Conservation (phyloP, 2,329 filamentous ascomycete genomes). For the Thielaviopsis musarum region DNA sequence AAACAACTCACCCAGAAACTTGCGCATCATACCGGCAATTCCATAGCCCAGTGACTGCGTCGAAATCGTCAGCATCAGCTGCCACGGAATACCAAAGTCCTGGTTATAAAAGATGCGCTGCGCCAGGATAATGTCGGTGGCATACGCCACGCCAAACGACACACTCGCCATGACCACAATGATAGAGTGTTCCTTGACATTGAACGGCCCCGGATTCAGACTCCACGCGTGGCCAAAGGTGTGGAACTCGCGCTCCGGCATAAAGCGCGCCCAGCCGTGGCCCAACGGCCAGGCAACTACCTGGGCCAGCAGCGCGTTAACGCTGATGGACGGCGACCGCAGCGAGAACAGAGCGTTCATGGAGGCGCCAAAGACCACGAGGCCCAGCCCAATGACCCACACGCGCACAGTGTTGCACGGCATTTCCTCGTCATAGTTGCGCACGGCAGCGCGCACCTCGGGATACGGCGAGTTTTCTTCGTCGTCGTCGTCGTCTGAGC, state of each 20-base stretch:
- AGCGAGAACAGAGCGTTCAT: constrained; percentile 49
- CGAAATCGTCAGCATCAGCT: constrained; percentile 48
- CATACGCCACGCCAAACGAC: constrained; percentile 52
- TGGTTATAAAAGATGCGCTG: constrained; percentile 57
- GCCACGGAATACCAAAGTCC: constrained; percentile 48
- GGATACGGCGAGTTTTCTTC: constrained; percentile 47
- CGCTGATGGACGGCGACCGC: constrained; percentile 41
- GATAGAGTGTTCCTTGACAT: constrained; percentile 52
- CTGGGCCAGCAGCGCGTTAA: constrained; percentile 44
- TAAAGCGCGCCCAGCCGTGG: constrained; percentile 38
- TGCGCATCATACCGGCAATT: constrained; percentile 49
- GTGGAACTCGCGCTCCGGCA: constrained; percentile 32
- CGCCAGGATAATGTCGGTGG: constrained; percentile 56
- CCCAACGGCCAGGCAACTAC: constrained; percentile 48
- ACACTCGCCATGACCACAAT: constrained; percentile 58
- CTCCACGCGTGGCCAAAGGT: constrained; percentile 38
- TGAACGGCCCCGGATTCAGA: constrained; percentile 53
- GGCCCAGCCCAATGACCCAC: constrained; percentile 42
- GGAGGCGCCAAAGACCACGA: constrained; percentile 39
- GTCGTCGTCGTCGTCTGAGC: constrained; percentile 16
- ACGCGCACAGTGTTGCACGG: constrained; percentile 50
- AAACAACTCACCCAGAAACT: constrained; percentile 35
- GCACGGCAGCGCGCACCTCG: constrained; percentile 47
- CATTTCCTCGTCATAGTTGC: constrained; percentile 46
- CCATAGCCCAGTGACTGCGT: constrained; percentile 56